Evolutionary conservation across 805 yeast species (phyloP), one percentile per base, ranked within the genome.

Genomic region (Teunomyces cretensis): DNA sequence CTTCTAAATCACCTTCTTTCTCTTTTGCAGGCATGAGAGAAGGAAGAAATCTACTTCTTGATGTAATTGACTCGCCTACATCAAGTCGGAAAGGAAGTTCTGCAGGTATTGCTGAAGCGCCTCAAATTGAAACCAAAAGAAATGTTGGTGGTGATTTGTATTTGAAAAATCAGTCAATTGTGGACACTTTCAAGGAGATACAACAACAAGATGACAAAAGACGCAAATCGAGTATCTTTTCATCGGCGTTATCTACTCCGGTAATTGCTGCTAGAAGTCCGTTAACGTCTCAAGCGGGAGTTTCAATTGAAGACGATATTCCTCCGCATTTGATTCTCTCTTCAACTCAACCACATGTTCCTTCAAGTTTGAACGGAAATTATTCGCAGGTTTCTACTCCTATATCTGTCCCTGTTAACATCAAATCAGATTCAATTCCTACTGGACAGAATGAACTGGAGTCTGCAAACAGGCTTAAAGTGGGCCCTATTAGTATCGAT

Each of bases 111-210:
- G 30, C 27, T n/a, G 75, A 69, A 47, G 76, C 76, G 1, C 71
- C 72, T 2, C 74, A 68, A 52, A 62, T 72, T 26, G 77, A 72
- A 51, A 72, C 77, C 2, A 72, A 70, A 49, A 51, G 76, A 35
- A 71, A 72, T 46, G 77, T 72, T 6, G 75, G 68, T 2, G 77
- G 77, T 9, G 76, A 72, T 47, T 56, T 72, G 31, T 72, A 72
- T 55, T 50, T 72, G 49, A 62, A 57, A 42, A 72, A 71, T 48
- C 76, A 72, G 48, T 62, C 73, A 1, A 63, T 62, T 1, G 69
- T 70, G 9, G 76, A 72, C 33, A 65, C 75, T 2, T 70, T 72
- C 54, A 72, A 71, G 42, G 76, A 63, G 6, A 67, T 72, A 13
- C 75, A 72, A 49, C 59, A 63, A 46, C 55, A 67, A 48, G 76